phyloP scores from a whole-genome alignment of 169 alveolate species.

The Babesia bovis region DNA sequence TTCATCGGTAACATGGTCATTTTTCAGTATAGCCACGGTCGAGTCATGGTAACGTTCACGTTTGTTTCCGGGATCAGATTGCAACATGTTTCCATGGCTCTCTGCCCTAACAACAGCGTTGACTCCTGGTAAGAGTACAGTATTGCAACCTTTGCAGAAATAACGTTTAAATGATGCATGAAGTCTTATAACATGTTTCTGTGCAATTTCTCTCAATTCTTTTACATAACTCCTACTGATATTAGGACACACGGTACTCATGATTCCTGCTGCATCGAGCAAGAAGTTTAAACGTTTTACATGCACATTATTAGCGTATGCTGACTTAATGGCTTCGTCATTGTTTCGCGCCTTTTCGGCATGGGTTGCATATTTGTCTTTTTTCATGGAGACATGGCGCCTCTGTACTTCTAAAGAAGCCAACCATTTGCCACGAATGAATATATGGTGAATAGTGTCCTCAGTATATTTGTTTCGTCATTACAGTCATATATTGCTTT shows the following conservation, averaged over 20 bases:
- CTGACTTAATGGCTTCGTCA: slow-evolving; percentile 8
- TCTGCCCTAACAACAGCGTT: slow-evolving; percentile 21
- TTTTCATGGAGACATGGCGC: not conserved
- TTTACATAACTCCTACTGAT: slow-evolving; percentile 42
- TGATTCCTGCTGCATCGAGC: slow-evolving; percentile 38
- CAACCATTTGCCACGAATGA: not conserved
- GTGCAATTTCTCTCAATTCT: slow-evolving; percentile 54
- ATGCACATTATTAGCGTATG: slow-evolving; percentile 23
- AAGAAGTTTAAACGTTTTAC: slow-evolving; percentile 30
- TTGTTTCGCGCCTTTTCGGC: slow-evolving; percentile 14
- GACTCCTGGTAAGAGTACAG: slow-evolving; percentile 32
- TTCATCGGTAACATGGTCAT: not conserved
- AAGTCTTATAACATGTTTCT: slow-evolving; percentile 55
- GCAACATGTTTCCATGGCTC: slow-evolving; percentile 19
- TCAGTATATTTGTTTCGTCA: no score
- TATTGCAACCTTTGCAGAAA: slow-evolving; percentile 58
- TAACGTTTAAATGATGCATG: slow-evolving; percentile 14
- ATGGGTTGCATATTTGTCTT: not conserved
- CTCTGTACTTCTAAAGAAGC: not conserved
- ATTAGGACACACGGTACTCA: slow-evolving; percentile 33
- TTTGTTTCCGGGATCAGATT: slow-evolving; percentile 14
- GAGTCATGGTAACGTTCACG: not conserved
- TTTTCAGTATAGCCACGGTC: not conserved
- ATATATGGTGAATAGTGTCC: no score
- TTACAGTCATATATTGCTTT: no score